Conservation (phyloP, 352 stramenopile species). For the Thalassiosira sp. region DNA sequence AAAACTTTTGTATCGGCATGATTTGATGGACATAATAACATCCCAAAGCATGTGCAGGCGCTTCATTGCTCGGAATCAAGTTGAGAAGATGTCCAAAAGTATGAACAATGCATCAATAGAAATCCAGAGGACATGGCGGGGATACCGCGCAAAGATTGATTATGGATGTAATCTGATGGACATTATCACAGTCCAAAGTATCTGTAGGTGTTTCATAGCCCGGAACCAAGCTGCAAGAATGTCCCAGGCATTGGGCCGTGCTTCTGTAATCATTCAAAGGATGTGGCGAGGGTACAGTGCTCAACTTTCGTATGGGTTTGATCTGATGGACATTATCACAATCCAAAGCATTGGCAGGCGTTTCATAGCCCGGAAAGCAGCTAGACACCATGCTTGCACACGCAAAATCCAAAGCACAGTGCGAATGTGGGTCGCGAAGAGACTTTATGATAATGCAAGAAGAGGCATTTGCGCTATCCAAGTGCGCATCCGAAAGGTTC, state of each 20-base stretch:
- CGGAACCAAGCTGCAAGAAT: constrained; percentile 3
- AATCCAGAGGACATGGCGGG: constrained; percentile 58
- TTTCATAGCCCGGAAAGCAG: constrained; percentile 19
- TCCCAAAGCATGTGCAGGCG: constrained; percentile 54
- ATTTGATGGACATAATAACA: constrained; percentile 58
- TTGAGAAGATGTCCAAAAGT: neutral
- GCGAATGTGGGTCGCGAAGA: constrained; percentile 22
- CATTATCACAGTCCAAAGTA: constrained; percentile 66
- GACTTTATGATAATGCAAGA: neutral
- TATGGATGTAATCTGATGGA: constrained; percentile 36
- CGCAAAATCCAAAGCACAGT: constrained; percentile 41
- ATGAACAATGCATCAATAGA: constrained; percentile 29
- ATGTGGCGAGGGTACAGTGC: constrained; percentile 46
- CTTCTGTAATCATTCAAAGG: constrained; percentile 54
- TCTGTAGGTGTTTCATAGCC: constrained; percentile 36
- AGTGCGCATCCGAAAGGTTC: constrained; percentile 1
- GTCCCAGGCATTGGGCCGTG: neutral
- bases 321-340: constrained; percentile 58
- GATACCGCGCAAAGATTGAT: constrained; percentile 46
- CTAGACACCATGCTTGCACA: neutral
- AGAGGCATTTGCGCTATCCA: constrained; percentile 16
- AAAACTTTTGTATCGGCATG: constrained; percentile 17
- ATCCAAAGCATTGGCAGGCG: constrained; percentile 57
- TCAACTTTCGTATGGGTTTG: constrained; percentile 42
- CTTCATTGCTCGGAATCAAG: constrained; percentile 21